Conservation (phyloP, 257 asterid genomes). For the Solanum verrucosum region DNA sequence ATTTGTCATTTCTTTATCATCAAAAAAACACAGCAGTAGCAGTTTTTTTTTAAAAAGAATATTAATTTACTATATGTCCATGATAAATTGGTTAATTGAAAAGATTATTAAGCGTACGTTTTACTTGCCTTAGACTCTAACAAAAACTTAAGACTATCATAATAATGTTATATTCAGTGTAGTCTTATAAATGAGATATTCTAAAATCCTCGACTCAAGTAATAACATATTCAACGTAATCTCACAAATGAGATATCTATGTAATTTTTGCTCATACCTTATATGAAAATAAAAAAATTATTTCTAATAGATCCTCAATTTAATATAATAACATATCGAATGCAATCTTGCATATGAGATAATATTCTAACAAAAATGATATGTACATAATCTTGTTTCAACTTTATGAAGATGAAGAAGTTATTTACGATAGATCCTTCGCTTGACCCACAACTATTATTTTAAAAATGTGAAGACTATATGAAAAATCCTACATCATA, state of each 20-base stretch:
- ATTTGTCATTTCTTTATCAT: neutral
- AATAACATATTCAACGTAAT: accelerated
- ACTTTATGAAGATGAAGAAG: accelerated
- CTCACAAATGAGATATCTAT: no score
- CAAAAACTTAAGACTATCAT: neutral
- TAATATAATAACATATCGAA: no score
- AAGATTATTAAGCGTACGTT: neutral
- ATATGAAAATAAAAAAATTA: no score
- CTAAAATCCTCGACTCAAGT: no score
- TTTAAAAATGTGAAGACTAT: neutral
- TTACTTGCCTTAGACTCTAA: neutral
- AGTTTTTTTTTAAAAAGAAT: neutral
- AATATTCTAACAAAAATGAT: no score
- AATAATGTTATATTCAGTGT: no score
- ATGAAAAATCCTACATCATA: neutral
- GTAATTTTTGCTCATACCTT: no score
- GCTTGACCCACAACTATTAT: neutral
- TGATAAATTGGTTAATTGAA: neutral
- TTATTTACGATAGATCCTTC: neutral
- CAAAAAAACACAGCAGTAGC: neutral
- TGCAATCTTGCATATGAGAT: no score
- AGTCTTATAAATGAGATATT: no score
- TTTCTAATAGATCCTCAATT: no score
- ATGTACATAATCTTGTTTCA: no score
- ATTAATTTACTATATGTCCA: neutral